phyloP scores from a whole-genome alignment of 1,284 basidiomycete species.

The Ceratobasidium sp. region DNA sequence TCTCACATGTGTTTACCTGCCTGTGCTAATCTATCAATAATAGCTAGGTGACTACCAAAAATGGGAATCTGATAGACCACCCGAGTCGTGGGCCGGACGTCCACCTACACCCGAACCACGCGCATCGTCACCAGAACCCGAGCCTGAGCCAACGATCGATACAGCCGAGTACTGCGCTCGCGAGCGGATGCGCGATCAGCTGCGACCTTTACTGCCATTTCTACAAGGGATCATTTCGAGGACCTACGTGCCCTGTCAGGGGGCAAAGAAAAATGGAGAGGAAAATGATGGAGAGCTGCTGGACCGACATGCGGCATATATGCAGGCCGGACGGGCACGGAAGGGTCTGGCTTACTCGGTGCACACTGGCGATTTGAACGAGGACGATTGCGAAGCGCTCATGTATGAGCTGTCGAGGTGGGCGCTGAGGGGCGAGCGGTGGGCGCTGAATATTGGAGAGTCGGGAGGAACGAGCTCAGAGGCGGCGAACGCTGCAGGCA shows the following conservation, averaged over 20 bases:
- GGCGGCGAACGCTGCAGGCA: background rate
- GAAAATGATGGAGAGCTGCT: background rate
- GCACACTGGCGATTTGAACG: slow-evolving; percentile 42
- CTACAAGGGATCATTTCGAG: slow-evolving; percentile 45
- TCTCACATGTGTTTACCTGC: background rate
- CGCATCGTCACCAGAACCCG: slow-evolving; percentile 25
- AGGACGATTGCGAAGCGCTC: slow-evolving; percentile 41
- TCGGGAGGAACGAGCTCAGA: background rate
- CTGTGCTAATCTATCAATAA: background rate
- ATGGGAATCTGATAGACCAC: slow-evolving; percentile 1
- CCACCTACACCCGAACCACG: slow-evolving; percentile 43
- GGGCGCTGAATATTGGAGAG: slow-evolving; percentile 6
- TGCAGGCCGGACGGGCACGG: slow-evolving; percentile 41
- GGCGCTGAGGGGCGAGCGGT: slow-evolving; percentile 47
- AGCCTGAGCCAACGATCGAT: slow-evolving; percentile 23
- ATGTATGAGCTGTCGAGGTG: slow-evolving; percentile 45
- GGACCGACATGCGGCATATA: slow-evolving; percentile 45
- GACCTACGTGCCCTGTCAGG: slow-evolving; percentile 28
- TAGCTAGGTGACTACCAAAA: slow-evolving; percentile 36
- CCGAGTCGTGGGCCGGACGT: slow-evolving; percentile 25
- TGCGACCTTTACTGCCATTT: slow-evolving; percentile 38
- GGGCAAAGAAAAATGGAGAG: background rate
- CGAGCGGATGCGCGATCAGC: slow-evolving; percentile 44
- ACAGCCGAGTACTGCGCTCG: slow-evolving; percentile 27
- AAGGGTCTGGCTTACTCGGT: slow-evolving; percentile 38